Conservation (phyloP, 495 filamentous ascomycete species). For the Letharia columbiana region DNA sequence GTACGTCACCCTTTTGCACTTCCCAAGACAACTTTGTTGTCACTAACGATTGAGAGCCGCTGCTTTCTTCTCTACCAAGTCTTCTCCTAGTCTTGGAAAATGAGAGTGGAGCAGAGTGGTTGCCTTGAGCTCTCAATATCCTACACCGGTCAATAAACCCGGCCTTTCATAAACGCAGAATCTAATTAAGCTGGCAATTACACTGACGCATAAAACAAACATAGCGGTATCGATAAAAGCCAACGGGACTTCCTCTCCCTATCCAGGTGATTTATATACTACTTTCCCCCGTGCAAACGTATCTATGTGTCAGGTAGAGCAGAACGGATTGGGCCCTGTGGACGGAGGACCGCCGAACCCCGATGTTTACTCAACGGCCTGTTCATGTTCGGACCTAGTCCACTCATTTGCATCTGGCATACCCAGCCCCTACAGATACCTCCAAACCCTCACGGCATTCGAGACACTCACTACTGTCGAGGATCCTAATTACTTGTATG, state of each 20-base stretch:
- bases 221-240: not conserved
- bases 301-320: conserved; percentile 9
- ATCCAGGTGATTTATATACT: not conserved
- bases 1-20: not conserved
- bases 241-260: not conserved
- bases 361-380: conserved; percentile 6
- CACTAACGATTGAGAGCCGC: not conserved
- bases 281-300: not conserved
- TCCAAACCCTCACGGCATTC: not conserved
- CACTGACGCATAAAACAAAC: not conserved
- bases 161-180: not conserved
- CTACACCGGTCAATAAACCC: not conserved
- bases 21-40: not conserved
- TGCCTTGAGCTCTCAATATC: not conserved
- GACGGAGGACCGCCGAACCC: conserved; percentile 4
- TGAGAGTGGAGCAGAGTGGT: not conserved
- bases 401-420: not conserved
- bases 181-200: too few species aligned
- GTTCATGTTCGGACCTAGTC: conserved; percentile 9
- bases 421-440: not conserved
- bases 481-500: conserved; percentile 3
- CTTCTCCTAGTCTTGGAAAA: too few species aligned
- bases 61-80: not conserved
- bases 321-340: conserved; percentile 6
- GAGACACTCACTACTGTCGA: not conserved